phyloP scores from a whole-genome alignment of 176 grass and related monocot genomes.

The Bothriochloa decipiens region DNA sequence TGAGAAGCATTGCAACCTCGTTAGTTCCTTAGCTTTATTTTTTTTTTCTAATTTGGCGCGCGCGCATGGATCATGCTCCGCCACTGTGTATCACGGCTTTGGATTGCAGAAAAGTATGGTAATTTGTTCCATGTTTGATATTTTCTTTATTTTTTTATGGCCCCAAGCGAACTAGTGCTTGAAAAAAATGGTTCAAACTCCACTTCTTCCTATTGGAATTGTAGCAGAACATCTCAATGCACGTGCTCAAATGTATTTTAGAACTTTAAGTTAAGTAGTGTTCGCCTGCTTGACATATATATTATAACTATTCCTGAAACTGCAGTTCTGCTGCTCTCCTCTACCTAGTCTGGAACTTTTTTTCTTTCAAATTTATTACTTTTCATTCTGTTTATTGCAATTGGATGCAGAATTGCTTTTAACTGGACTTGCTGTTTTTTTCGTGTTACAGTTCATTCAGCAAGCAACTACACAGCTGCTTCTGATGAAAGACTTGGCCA shows the following conservation, averaged over 20 bases:
- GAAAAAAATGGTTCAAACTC: background rate
- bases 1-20: no score
- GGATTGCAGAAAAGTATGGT: no score
- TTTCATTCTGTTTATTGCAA: background rate
- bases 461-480: background rate
- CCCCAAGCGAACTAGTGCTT: background rate
- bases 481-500: slow-evolving; percentile 30
- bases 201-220: background rate
- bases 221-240: background rate
- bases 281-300: background rate
- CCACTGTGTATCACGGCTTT: no score
- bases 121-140: no score
- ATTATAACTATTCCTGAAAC: background rate
- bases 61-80: no score
- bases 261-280: background rate
- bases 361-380: background rate
- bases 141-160: background rate
- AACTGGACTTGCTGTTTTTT: background rate
- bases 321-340: background rate
- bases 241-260: background rate
- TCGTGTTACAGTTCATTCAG: no score
- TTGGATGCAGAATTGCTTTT: background rate
- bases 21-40: no score
- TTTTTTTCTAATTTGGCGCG: no score
- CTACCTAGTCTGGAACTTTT: background rate